Percentiles rank a stretch among this genome's conserved stretches.
Conservation (phyloP, 2,329 filamentous ascomycete genomes). For the Cladosporium sp. region DNA sequence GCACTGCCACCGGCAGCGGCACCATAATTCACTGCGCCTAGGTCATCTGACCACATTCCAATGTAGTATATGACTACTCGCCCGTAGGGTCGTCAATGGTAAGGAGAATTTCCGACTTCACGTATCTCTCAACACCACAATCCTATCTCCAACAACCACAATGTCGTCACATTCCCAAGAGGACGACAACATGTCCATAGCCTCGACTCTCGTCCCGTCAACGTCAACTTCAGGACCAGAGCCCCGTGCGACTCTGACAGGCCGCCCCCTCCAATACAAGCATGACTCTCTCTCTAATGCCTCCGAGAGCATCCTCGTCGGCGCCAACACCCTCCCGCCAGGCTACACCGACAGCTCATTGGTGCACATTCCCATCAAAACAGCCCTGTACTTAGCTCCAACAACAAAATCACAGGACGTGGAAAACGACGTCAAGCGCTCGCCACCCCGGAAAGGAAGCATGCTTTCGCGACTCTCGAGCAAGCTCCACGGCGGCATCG, state of each 20-base stretch:
- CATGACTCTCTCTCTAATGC: slow-evolving; percentile 21
- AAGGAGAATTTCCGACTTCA: neutral
- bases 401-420: neutral
- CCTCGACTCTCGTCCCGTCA: slow-evolving; percentile 2
- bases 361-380: slow-evolving; percentile 26
- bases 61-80: neutral
- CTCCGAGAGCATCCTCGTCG: slow-evolving; percentile 13
- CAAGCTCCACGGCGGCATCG: neutral
- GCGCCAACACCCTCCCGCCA: slow-evolving; percentile 25
- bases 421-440: neutral
- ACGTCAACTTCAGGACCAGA: neutral
- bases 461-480: neutral
- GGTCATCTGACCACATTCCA: neutral
- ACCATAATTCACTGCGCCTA: neutral
- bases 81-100: neutral
- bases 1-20: neutral
- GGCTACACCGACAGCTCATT: slow-evolving; percentile 26
- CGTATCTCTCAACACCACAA: neutral
- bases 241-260: slow-evolving; percentile 18
- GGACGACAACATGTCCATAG: slow-evolving; percentile 2
- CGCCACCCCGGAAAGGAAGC: slow-evolving; percentile 13
- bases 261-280: slow-evolving; percentile 21
- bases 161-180: neutral
- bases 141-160: neutral
- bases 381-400: slow-evolving; percentile 10